Conservation (phyloP, 495 filamentous ascomycete species). For the Aspergillus coremiiformis region DNA sequence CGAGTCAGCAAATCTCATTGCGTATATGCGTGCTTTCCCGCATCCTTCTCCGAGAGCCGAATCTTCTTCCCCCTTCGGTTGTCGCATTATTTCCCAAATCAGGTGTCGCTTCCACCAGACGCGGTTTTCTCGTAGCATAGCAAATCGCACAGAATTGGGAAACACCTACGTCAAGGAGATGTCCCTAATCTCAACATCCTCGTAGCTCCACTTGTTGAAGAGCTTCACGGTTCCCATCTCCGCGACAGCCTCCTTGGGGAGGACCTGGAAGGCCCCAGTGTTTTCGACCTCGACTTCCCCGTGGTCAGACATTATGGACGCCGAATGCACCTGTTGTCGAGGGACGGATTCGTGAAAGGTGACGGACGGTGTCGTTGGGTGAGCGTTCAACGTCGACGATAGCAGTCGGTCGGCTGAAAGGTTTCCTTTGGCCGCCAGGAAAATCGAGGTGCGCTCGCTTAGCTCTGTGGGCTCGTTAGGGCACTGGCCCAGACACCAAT, state of each 20-base stretch:
- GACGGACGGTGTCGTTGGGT: slow-evolving; percentile 41
- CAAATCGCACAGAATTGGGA: slow-evolving; percentile 21
- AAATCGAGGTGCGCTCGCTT: slow-evolving; percentile 43
- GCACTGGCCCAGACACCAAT: slow-evolving; percentile 25
- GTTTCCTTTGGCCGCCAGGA: slow-evolving; percentile 23
- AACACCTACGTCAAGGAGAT: slow-evolving; percentile 96
- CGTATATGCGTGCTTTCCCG: background rate
- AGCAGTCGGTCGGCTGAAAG: slow-evolving; percentile 29
- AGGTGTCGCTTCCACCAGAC: background rate
- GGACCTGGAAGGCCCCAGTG: slow-evolving; percentile 60
- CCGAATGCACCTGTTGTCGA: slow-evolving; percentile 36
- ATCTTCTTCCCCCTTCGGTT: background rate
- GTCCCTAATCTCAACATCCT: slow-evolving; percentile 98
- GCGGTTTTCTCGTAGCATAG: slow-evolving; percentile 10
- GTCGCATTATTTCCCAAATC: background rate
- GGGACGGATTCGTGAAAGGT: slow-evolving; percentile 35
- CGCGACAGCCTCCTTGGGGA: slow-evolving; percentile 88
- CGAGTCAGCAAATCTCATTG: slow-evolving; percentile 39
- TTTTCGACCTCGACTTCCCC: slow-evolving; percentile 90
- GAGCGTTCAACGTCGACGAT: slow-evolving; percentile 24
- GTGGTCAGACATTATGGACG: slow-evolving; percentile 83
- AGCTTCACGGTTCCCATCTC: slow-evolving; percentile 95
- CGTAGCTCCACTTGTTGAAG: slow-evolving; percentile 96
- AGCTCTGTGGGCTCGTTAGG: slow-evolving; percentile 38
- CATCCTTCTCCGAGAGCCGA: background rate